These are phyloP conservation scores for Saturnispora besseyi DNA, from an alignment of 805 yeast genomes.

Conservation along the genomic window DNA sequence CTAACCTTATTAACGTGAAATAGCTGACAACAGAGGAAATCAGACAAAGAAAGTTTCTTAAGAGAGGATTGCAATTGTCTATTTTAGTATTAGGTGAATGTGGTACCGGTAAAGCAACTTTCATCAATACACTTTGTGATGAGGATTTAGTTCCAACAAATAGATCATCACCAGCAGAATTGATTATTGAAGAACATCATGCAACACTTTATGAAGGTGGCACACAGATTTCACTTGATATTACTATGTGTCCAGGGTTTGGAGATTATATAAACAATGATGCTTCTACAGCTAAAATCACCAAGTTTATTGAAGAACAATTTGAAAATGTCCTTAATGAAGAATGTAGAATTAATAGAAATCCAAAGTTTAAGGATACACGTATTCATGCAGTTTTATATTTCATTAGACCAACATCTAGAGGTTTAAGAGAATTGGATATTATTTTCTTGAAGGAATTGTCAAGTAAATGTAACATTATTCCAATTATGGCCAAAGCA, in stretches of 20 bases:
- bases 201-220: slow-evolving; percentile 34
- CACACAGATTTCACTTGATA: slow-evolving; percentile 46
- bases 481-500: slow-evolving; percentile 76
- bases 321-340: slow-evolving; percentile 60
- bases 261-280: slow-evolving; percentile 62
- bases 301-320: slow-evolving; percentile 68
- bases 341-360: slow-evolving; percentile 54
- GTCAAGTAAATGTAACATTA: slow-evolving; percentile 61
- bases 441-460: slow-evolving; percentile 60
- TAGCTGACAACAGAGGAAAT: slow-evolving; percentile 27
- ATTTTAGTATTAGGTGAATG: slow-evolving; percentile 41
- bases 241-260: slow-evolving; percentile 64
- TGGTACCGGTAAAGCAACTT: slow-evolving; percentile 74
- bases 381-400: slow-evolving; percentile 82
- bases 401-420: slow-evolving; percentile 66
- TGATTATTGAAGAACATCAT: slow-evolving; percentile 25
- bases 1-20: not conserved
- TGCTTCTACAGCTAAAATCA: slow-evolving; percentile 49
- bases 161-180: slow-evolving; percentile 28
- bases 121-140: slow-evolving; percentile 72
- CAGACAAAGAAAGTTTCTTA: slow-evolving; percentile 38
- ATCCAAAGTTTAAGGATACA: slow-evolving; percentile 40
- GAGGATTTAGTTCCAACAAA: slow-evolving; percentile 34
- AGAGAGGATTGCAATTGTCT: slow-evolving; percentile 41
- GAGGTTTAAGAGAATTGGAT: slow-evolving; percentile 59